These are phyloP conservation scores for Leonotis leonurus DNA, from an alignment of 257 asterid genomes.

Conservation along the genomic window DNA sequence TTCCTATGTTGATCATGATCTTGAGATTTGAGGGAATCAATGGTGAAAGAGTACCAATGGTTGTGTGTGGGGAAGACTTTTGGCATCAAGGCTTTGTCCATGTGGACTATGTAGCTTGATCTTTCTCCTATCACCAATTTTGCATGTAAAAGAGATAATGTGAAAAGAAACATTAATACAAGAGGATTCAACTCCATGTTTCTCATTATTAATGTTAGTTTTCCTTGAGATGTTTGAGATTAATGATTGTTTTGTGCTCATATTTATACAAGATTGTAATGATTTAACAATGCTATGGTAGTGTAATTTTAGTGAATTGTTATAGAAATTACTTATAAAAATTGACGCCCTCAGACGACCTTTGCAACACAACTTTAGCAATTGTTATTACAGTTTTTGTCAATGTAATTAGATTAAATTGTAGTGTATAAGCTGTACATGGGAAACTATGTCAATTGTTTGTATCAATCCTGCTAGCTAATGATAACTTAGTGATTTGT, in stretches of 20 bases:
- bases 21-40: conserved; percentile 17
- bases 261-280: conserved; percentile 22
- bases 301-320: no score
- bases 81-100: conserved; percentile 35
- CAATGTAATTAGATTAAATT: no score
- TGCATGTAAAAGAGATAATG: conserved; percentile 1
- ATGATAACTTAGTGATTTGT: no score
- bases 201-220: no score
- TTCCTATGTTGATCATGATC: conserved; percentile 1
- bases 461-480: no score
- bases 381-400: no score
- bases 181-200: conserved; percentile 15
- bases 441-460: no score
- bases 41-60: conserved; percentile 23
- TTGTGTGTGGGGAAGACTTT: conserved; percentile 25
- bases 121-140: conserved; percentile 13
- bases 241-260: background rate
- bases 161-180: background rate
- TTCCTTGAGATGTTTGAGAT: background rate
- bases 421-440: no score
- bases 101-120: conserved; percentile 25
- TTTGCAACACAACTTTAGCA: no score
- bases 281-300: no score
- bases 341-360: no score
- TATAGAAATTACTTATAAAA: no score